Evolutionary conservation across 352 stramenopile genomes (phyloP), one percentile per base, ranked within the genome.

Genomic region (Globisporangium parvum): DNA sequence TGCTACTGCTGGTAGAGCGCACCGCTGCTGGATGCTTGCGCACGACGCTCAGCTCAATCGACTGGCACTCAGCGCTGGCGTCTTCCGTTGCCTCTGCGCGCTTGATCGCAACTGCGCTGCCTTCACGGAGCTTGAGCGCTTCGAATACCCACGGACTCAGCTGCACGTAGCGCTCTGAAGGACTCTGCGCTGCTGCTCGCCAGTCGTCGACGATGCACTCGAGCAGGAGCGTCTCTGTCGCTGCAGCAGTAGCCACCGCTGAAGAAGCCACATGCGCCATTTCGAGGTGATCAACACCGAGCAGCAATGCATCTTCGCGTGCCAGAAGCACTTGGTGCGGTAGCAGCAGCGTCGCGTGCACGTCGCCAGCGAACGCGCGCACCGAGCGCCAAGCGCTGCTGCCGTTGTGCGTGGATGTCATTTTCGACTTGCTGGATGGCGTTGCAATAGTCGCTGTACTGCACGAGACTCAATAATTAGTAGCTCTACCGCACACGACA

Each of bases 91-190:
- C 10, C 31, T 12, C 31, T 21, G 39, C 8, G 54, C 18, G 44
- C 57, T 23, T 54, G 8, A 63, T 35, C 26, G 8, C 37, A 17
- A 62, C 35, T 15, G 15, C 9, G 17, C 14, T 46, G 21, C 57
- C 66, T 9, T 74, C 59, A 5, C n/a, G 23, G 2, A 69, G 35
- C 1, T 23, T 35, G 1, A 78, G 57, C 12, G 49, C 48, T 5
- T 85, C 58, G 28, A 87, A 47, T 6, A 73, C 65, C 80, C 78
- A 91, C 37, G 78, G 50, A 53, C 69, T 69, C 23, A 88, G 33
- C 47, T 87, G 74, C 51, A 85, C 67, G 15, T 57, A 47, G 18
- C 62, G 59, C 28, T 24, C 14, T 14, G 47, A 63, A 20, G 23
- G 8, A 26, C 47, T 42, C 31, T 10, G 10, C 17, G 47, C 37